Base-by-base conservation (phyloP, 305 asterid genomes). In the Fraxinus latifolia region DNA sequence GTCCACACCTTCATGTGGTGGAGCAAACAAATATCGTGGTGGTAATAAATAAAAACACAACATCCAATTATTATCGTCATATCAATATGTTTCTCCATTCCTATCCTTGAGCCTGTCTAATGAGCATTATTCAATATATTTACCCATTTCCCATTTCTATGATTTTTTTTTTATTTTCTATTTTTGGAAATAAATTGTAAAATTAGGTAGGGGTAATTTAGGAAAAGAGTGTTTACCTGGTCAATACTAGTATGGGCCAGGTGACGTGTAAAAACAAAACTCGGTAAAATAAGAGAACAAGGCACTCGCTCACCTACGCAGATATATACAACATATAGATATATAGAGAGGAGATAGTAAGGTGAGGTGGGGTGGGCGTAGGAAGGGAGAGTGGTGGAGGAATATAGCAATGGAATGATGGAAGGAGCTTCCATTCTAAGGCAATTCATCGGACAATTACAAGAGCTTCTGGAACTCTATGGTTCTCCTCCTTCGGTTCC, bases 401-500 rank as follows among this genome's bases (percentile, higher is more conserved):
- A 21, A 32, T 7, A 27, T 39, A 80, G 87, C 70, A 27, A 84
- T 83, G 89, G 87, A 82, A 76, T 88, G 90, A 85, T 88, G 91
- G 93, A 92, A 86, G 92, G 86, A 79, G 86, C 90, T 88, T 91
- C 93, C 92, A 94, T 94, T 97, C 90, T 94, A 82, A 89, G 97
- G 92, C 98, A 95, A 89, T 91, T 93, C 78, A 95, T 95, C 85
- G 97, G 93, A 62, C 97, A 93, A 86, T 83, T 92, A 86, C 91
- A 92, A 89, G 90, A 89, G 87, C 86, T 94, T 70, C 81, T 91
- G 72, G 89, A 92, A 73, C 91, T 88, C 89, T 88, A 87, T 89
- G 95, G 91, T 85, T 89, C 92, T 79, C 89, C 90, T 80, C 83
- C 90, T 76, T 44, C 91, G 55, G 80, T 84, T 76, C 84, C 93